phyloP scores from a whole-genome alignment of 1,284 basidiomycete species.

The Ustilago esculenta region DNA sequence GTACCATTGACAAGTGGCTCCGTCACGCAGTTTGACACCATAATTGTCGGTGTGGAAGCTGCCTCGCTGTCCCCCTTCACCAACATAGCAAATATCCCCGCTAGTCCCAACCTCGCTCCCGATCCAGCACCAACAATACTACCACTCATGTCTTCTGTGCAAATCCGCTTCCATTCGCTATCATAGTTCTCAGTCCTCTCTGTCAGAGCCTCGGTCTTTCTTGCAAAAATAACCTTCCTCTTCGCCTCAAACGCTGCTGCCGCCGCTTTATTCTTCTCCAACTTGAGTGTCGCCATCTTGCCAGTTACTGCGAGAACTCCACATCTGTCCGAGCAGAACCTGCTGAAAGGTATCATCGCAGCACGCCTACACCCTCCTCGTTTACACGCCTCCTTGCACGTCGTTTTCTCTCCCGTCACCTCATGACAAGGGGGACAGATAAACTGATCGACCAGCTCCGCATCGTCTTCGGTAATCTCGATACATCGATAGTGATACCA shows the following conservation, averaged over 20 bases:
- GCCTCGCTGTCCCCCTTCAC: background rate
- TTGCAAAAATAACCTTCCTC: slow-evolving; percentile 13
- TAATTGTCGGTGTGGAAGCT: background rate
- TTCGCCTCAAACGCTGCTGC: slow-evolving; percentile 6
- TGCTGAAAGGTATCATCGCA: slow-evolving; percentile 49
- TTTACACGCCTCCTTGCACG: slow-evolving; percentile 49
- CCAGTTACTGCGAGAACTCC: slow-evolving; percentile 38
- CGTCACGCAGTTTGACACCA: background rate
- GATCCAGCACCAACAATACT: background rate
- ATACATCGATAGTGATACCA: slow-evolving; percentile 62
- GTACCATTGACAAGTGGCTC: background rate
- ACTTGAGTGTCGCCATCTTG: slow-evolving; percentile 18
- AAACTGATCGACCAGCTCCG: slow-evolving; percentile 54
- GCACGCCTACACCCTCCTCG: slow-evolving; percentile 39
- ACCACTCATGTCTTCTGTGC: background rate
- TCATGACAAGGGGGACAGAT: slow-evolving; percentile 53
- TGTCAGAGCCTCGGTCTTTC: slow-evolving; percentile 19
- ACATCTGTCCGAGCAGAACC: slow-evolving; percentile 58
- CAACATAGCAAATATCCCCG: slow-evolving; percentile 7
- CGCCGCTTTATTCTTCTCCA: slow-evolving; percentile 11
- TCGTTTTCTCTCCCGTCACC: slow-evolving; percentile 41
- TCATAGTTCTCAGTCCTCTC: background rate
- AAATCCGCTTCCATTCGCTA: slow-evolving; percentile 2
- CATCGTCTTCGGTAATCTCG: slow-evolving; percentile 44
- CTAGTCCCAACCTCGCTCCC: slow-evolving; percentile 1